Base-by-base conservation (phyloP, 2,329 filamentous ascomycete genomes). In the Elsinoe batatas region DNA sequence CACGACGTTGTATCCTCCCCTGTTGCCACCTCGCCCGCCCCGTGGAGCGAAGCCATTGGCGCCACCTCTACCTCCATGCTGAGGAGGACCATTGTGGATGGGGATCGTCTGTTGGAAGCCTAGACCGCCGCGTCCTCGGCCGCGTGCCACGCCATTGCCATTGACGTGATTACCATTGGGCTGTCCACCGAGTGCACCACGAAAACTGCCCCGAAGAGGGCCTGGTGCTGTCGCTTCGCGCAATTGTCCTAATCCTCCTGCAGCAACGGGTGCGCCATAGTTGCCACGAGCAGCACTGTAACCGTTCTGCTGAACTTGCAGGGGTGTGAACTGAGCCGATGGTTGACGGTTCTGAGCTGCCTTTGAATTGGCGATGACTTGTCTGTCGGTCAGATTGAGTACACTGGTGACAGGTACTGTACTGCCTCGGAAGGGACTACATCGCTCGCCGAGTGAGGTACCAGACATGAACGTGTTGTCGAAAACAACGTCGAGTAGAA, bases 391-490 rank as follows among this genome's bases (percentile, higher is more conserved):
- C 56, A 95, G 76, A 71, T 98, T 98, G 33, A 98, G 79, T 1
- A 97, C 90, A 0, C 88, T 87, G n/a, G 87, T 86, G 5, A 85
- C 81, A 1, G 89, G 82, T 3, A 98, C 90, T 0, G 93, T 96
- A 68, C 93, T 91, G 53, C 93, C 93, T 35, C 91, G 83, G 82
- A 98, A 98, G 36, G 88, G 84, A 22, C 90, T 89, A 67, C 91
- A 95, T 58, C 93, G 85, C 56, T 91, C 90, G 58, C 88, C 87
- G 13, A 98, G 79, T 0, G 88, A 93, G 1, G 91, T 96, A 60
- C 93, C 93, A 66, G 90, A 95, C 91, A 98, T 97, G 71, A 98
- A 98, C 0, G 89, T 87, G 11, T 82, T 81, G 68, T 98, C 94
- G 71, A 95, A 98, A 6, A 98, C 84, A 57, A 97, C 81, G 68